Base-by-base conservation (phyloP, 352 stramenopile species). In the Globisporangium canariense region DNA sequence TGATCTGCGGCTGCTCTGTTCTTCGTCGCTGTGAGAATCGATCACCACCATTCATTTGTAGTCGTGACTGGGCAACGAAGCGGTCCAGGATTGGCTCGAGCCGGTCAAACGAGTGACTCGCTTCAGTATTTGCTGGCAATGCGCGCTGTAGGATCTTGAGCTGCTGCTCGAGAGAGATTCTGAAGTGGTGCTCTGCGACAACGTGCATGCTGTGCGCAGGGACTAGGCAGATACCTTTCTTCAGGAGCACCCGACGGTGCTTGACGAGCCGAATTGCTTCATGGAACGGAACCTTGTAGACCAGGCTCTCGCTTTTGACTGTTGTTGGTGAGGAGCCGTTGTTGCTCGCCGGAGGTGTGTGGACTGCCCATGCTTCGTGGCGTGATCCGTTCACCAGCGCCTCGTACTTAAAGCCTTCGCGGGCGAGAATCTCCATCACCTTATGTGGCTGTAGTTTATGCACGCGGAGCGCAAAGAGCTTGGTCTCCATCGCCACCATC, bases 281-380 rank as follows among this genome's bases (percentile, higher is more conserved):
- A 14, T 66, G 54, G 60, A 91, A 91, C 22, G 82, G 82, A 6
- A 91, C 79, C 16, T 69, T 65, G 54, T 83, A 83, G 9, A 55
- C 20, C 11, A 38, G 13, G 25, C 49, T 20, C 30, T 55, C 49
- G 25, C 49, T 36, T 38, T 55, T 55, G 16, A 55, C 14, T 38
- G 4, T 54, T 16, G 41, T 2, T 49, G 43, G 18, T 54, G 49
- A 54, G 2, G 22, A 38, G 49, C 13, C 14, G 25, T 7, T 55
- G 25, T 14, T 55, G 25, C 2, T 55, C 22, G 13, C 30, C 20
- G 25, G 4, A 34, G 49, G 49, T 11, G 13, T 13, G 11, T 25
- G 25, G 10, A 38, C 49, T 38, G 49, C 6, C 43, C 25, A n/a
- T 5, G n/a, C 11, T 18, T 55, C 16, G 18, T 11, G 49, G 4